phyloP scores from a whole-genome alignment of 2,329 filamentous ascomycete genomes.

The Penicillium sp. region DNA sequence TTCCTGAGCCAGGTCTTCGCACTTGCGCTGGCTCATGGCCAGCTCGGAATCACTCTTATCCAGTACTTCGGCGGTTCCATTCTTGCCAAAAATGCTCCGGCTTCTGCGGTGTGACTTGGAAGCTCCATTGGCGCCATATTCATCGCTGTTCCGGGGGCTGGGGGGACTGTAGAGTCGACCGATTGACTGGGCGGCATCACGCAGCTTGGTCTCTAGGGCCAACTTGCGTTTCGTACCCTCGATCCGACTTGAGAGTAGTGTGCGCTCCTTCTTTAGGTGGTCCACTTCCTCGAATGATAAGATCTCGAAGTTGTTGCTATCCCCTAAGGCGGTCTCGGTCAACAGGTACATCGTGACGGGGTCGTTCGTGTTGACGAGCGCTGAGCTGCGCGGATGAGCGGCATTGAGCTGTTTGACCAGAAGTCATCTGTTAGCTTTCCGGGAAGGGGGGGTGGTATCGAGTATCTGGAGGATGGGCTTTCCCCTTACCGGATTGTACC shows the following conservation, averaged over 20 bases:
- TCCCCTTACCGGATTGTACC: conserved; percentile 61
- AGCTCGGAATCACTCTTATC: conserved; percentile 73
- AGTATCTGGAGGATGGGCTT: not conserved
- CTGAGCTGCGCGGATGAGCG: conserved; percentile 39
- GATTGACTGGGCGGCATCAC: conserved; percentile 88
- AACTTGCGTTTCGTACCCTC: conserved; percentile 82
- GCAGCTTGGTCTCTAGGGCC: conserved; percentile 87
- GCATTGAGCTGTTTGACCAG: conserved; percentile 61
- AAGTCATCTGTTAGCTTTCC: conserved; percentile 19
- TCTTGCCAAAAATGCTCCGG: conserved; percentile 54
- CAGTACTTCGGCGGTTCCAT: conserved; percentile 41
- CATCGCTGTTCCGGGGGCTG: conserved; percentile 55
- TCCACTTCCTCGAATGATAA: conserved; percentile 92
- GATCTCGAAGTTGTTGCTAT: conserved; percentile 84
- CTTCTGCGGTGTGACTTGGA: conserved; percentile 57
- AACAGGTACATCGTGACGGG: conserved; percentile 84
- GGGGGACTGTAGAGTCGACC: conserved; percentile 75
- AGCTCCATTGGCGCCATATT: conserved; percentile 36
- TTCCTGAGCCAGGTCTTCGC: conserved; percentile 81
- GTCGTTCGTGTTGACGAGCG: conserved; percentile 53
- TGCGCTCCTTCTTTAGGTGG: conserved; percentile 83
- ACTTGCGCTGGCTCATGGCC: conserved; percentile 74
- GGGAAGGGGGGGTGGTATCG: not conserved
- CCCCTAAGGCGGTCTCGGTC: conserved; percentile 88
- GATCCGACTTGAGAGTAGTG: conserved; percentile 73